phyloP scores from a whole-genome alignment of 2,329 filamentous ascomycete species.

The Aureobasidium sp. region DNA sequence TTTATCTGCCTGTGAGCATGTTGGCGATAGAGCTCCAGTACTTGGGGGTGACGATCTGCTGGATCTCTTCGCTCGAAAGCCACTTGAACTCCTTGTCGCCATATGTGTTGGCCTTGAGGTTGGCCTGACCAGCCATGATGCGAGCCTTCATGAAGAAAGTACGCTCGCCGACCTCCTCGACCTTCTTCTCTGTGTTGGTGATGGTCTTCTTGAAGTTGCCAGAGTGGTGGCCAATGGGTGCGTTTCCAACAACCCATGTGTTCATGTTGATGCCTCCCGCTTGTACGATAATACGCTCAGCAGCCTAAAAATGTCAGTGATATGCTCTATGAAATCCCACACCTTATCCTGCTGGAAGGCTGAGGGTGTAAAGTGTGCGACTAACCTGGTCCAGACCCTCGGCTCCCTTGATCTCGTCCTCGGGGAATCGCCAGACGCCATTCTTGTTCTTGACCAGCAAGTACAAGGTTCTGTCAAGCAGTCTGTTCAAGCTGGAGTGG shows the following conservation, averaged over 20 bases:
- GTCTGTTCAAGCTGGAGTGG: conserved; percentile 67
- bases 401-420: conserved; percentile 57
- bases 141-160: conserved; percentile 93
- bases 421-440: conserved; percentile 76
- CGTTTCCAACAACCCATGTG: conserved; percentile 91
- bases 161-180: conserved; percentile 61
- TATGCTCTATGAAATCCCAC: too few relatives aligned
- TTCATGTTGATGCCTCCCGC: conserved; percentile 93
- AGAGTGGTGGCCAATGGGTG: conserved; percentile 75
- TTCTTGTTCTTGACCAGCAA: conserved; percentile 69
- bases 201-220: conserved; percentile 43
- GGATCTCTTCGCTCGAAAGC: conserved; percentile 83
- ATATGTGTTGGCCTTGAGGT: conserved; percentile 64
- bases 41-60: conserved; percentile 54
- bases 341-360: too few relatives aligned
- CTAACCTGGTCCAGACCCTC: conserved; percentile 80
- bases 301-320: conserved; percentile 54
- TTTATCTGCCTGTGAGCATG: conserved; percentile 71
- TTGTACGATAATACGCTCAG: conserved; percentile 68
- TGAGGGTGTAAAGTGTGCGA: conserved; percentile 18
- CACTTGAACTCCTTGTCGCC: conserved; percentile 82
- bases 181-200: conserved; percentile 24
- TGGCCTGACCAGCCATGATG: conserved; percentile 94
- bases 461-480: conserved; percentile 77
- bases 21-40: conserved; percentile 74